These are phyloP conservation scores for Tillandsia leiboldiana DNA, from an alignment of 176 grass and related monocot species.

Conservation along the genomic window DNA sequence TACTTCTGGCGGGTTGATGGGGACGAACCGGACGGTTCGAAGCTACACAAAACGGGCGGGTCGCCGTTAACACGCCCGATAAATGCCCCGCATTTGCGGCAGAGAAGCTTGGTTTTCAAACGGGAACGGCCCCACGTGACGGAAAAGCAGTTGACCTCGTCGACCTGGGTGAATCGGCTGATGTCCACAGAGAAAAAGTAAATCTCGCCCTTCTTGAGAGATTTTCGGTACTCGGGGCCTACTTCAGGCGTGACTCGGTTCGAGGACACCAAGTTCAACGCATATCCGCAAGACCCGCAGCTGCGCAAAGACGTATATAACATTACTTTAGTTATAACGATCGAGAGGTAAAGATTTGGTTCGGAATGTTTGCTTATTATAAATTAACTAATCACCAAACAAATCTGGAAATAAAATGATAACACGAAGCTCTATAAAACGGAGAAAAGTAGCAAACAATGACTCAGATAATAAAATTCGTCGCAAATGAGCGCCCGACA, in stretches of 20 bases:
- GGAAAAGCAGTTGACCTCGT: constrained; percentile 45
- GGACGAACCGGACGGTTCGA: constrained; percentile 41
- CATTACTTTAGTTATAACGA: constrained; percentile 9
- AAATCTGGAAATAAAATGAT: no score
- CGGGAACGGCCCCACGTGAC: constrained; percentile 34
- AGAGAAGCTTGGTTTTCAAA: constrained; percentile 62
- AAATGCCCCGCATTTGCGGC: constrained; percentile 43
- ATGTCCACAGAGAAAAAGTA: constrained; percentile 49
- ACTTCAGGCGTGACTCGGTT: constrained; percentile 47
- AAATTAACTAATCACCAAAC: background rate
- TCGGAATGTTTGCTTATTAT: background rate
- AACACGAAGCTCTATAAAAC: no score
- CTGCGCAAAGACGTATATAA: constrained; percentile 29
- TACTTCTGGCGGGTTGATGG: constrained; percentile 40
- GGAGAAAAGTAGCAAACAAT: no score
- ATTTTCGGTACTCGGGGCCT: constrained; percentile 38
- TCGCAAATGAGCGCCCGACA: no score
- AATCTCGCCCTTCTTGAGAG: constrained; percentile 49
- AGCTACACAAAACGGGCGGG: constrained; percentile 46
- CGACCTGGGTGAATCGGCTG: constrained; percentile 53
- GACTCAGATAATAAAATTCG: no score
- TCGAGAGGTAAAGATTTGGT: background rate
- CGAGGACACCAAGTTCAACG: constrained; percentile 53
- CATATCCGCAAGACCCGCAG: constrained; percentile 52
- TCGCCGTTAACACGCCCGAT: constrained; percentile 50